Percentiles rank a stretch among this genome's conserved stretches.
Evolutionary conservation across 2,329 filamentous ascomycete species (phyloP).

Genomic region (Cryphonectria carpinicola): DNA sequence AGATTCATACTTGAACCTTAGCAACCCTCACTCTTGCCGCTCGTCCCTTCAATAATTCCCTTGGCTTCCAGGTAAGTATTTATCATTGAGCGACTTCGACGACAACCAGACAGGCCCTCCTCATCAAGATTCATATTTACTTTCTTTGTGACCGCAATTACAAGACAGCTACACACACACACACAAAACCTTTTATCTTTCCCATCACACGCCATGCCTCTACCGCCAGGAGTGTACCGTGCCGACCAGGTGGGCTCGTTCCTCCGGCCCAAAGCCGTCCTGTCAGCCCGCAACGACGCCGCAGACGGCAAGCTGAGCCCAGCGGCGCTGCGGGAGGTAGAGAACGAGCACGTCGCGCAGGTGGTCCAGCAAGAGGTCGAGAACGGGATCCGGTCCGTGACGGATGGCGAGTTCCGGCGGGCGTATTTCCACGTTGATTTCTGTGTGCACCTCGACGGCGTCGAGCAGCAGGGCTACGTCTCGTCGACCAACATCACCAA

Average conservation of each 20-base stretch:
- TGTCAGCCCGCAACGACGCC: conserved; percentile 52
- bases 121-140: neutral
- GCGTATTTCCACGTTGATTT: conserved; percentile 64
- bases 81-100: no score
- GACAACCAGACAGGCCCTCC: no score
- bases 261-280: conserved; percentile 53
- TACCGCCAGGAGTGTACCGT: conserved; percentile 48
- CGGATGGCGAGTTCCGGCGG: conserved; percentile 61
- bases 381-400: conserved; percentile 54
- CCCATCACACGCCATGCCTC: conserved; percentile 39
- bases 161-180: neutral
- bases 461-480: conserved; percentile 54
- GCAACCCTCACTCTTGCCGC: neutral
- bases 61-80: no score
- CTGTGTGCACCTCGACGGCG: conserved; percentile 56
- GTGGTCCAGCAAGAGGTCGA: conserved; percentile 54
- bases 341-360: conserved; percentile 53
- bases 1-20: neutral
- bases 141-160: neutral
- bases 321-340: conserved; percentile 52
- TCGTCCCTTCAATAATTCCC: no score
- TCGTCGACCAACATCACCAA: conserved; percentile 48
- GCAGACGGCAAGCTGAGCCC: conserved; percentile 46
- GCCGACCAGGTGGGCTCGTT: conserved; percentile 62
- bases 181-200: neutral